Evolutionary conservation across 768 basidiomycete genomes (phyloP).

Genomic region (Macrolepiota albuminosa): DNA sequence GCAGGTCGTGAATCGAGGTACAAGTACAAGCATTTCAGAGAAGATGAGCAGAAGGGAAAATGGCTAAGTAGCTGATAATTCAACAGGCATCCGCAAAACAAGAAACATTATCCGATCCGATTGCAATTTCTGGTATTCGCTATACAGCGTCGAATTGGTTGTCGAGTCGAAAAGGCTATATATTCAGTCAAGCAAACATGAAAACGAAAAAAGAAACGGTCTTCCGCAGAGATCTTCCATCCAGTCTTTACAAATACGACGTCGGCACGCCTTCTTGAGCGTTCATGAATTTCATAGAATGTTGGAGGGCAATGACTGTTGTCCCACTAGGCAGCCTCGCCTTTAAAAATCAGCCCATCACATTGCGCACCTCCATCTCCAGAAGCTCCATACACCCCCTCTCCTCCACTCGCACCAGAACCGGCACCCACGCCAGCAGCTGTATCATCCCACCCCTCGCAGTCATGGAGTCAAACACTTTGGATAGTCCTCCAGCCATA

Average conservation of each 20-base stretch:
- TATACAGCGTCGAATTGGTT: no score
- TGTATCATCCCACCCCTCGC: no score
- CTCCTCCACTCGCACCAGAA: not conserved
- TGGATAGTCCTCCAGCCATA: not conserved
- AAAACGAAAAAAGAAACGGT: no score
- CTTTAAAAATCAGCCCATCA: no score
- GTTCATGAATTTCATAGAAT: not conserved
- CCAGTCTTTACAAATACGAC: no score
- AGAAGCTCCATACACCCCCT: not conserved
- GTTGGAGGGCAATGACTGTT: not conserved
- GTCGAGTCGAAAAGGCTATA: no score
- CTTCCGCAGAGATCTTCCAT: not conserved
- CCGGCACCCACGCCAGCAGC: no score
- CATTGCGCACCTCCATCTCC: no score
- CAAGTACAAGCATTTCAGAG: not conserved
- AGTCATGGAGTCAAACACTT: not conserved
- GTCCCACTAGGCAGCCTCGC: not conserved
- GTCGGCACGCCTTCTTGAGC: not conserved
- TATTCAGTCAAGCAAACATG: not conserved
- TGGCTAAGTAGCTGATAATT: not conserved
- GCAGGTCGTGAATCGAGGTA: no score
- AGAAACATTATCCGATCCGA: not conserved
- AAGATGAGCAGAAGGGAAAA: not conserved
- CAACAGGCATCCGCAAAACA: not conserved
- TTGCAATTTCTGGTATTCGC: not conserved